phyloP scores from a whole-genome alignment of 2,329 filamentous ascomycete species.

The Acarospora socialis region DNA sequence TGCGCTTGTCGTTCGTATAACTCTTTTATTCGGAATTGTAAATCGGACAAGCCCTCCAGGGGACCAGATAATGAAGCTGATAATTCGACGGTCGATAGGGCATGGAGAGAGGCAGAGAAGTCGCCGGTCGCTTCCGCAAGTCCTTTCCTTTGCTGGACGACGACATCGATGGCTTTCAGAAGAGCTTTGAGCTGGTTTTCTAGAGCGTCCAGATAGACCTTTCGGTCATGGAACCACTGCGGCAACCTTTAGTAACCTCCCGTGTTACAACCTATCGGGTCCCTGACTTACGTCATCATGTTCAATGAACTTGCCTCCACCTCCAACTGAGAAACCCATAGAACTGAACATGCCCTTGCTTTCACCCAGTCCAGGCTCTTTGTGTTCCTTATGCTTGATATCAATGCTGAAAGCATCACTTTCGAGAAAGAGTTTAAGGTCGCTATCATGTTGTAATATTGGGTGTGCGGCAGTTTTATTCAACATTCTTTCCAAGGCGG shows the following conservation, averaged over 20 bases:
- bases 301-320: conserved; percentile 75
- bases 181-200: conserved; percentile 83
- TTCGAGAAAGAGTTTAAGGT: conserved; percentile 92
- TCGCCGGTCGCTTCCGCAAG: conserved; percentile 88
- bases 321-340: conserved; percentile 63
- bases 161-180: conserved; percentile 84
- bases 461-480: conserved; percentile 89
- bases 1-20: conserved; percentile 94
- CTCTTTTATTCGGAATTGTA: conserved; percentile 86
- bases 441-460: conserved; percentile 79
- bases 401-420: conserved; percentile 93
- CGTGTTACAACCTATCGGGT: too few species aligned
- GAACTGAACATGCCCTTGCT: conserved; percentile 88
- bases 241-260: conserved; percentile 17
- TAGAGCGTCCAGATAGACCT: conserved; percentile 83
- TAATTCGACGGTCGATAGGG: conserved; percentile 81
- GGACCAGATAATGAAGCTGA: conserved; percentile 79
- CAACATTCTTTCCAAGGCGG: conserved; percentile 90
- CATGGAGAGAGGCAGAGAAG: conserved; percentile 84
- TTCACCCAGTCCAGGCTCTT: conserved; percentile 71
- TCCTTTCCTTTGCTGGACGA: conserved; percentile 81
- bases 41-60: conserved; percentile 77
- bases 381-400: conserved; percentile 92
- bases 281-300: conserved; percentile 70
- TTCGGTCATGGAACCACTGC: conserved; percentile 98